phyloP scores from a whole-genome alignment of 306 rosid species.

The Canavalia ensiformis region DNA sequence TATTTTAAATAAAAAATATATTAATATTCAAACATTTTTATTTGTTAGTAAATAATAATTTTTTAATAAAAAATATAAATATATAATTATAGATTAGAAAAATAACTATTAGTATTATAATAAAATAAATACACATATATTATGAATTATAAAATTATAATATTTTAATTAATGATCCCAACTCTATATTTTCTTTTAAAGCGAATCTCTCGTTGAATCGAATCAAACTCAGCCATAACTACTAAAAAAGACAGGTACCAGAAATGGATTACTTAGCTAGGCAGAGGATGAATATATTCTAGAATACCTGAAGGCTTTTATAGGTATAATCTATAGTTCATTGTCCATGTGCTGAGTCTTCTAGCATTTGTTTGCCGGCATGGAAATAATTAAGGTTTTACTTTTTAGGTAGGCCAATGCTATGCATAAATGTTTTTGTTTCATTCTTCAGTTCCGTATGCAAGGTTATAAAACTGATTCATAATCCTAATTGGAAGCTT shows the following conservation, averaged over 20 bases:
- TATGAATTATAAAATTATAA: no score
- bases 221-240: background rate
- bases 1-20: no score
- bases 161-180: no score
- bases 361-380: constrained; percentile 6
- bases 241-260: background rate
- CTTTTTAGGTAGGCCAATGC: constrained; percentile 9
- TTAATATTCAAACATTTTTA: no score
- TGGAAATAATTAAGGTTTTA: background rate
- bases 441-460: constrained; percentile 28
- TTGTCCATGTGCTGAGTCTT: background rate
- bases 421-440: constrained; percentile 6
- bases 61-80: no score
- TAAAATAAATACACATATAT: no score
- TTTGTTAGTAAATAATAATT: no score
- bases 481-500: background rate
- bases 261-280: background rate
- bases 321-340: background rate
- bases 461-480: background rate
- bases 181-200: no score
- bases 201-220: background rate
- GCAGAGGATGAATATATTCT: background rate
- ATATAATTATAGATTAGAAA: no score
- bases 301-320: background rate
- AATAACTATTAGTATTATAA: no score